These are phyloP conservation scores for Scenedesmus sp. DNA, from an alignment of 163 green algal genomes.

Conservation along the genomic window DNA sequence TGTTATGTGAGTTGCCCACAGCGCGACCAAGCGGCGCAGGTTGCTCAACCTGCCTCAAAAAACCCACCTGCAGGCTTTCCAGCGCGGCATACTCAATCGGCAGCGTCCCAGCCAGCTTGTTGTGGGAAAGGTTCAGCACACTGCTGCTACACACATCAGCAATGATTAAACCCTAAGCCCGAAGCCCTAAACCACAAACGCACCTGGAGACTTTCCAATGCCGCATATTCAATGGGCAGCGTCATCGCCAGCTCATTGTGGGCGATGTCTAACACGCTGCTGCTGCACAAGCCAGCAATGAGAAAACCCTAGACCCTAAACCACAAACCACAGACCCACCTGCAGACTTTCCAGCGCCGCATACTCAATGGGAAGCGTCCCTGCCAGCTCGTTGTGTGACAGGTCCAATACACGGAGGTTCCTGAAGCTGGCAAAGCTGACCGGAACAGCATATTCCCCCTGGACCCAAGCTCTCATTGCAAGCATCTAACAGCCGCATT, in stretches of 20 bases:
- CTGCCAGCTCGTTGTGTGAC: background rate
- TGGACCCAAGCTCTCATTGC: too few species aligned
- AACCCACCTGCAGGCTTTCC: background rate
- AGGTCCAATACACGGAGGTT: background rate
- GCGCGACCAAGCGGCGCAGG: too few species aligned
- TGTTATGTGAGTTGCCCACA: too few species aligned
- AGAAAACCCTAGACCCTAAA: background rate
- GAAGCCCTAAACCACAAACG: too few species aligned
- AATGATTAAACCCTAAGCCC: too few species aligned
- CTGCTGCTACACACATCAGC: background rate
- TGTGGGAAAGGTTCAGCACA: background rate
- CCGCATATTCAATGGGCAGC: background rate
- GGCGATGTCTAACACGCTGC: background rate
- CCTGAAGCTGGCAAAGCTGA: too few species aligned
- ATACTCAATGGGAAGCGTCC: background rate
- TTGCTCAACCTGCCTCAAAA: too few species aligned
- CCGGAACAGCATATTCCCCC: background rate
- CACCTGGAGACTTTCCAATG: too few species aligned
- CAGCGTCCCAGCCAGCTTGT: background rate
- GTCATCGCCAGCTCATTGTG: background rate
- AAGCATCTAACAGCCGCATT: too few species aligned
- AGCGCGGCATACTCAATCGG: background rate
- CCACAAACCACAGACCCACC: too few species aligned
- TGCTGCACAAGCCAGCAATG: background rate
- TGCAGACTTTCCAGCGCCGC: background rate